Evolutionary conservation across 2,329 filamentous ascomycete species (phyloP), one percentile per base, ranked within the genome.

Genomic region (Fusarium sp.): DNA sequence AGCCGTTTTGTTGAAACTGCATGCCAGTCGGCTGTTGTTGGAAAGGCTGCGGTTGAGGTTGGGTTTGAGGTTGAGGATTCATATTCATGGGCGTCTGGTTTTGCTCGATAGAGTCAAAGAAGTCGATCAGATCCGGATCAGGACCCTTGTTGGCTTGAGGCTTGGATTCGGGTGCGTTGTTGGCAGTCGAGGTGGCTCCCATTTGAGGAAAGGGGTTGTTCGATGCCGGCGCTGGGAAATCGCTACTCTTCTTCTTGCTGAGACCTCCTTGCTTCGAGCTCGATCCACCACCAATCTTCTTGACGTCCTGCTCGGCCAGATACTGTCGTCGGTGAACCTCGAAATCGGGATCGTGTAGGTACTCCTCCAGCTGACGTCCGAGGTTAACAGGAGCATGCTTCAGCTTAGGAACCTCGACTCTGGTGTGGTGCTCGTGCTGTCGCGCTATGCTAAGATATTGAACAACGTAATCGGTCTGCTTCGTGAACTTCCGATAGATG

Each of bases 321-420:
- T 97, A 99, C 78, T 99, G 96, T 73, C 94, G 87, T 67, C 96
- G 88, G 74, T 98, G 96, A 59, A 94, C 87, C 74, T 99, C 96
- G 75, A 99, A 99, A 79, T 99, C 96, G 5, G 94, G 90, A 76
- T 99, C 96, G 69, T 94, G 91, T 47, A 99, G 84, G 77, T 99
- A 98, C 73, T 99, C 96, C 79, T 98, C 94, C 27, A 99, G 86
- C 59, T 97, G 94, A 27, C 91, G 91, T 18, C 93, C 93, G 55
- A 99, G 82, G 77, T 96, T 97, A 2, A 97, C 94, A 2, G 96
- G 97, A 8, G 96, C 96, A 79, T 99, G 96, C 83, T 98, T 98
- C 72, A 99, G 87, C 83, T 97, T 98, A 12, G 96, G 96, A 10
- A 99, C 97, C 77, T 98, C 94, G 41, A 99, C 88, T 65, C 95